phyloP scores from a whole-genome alignment of 306 rosid species.

The Lathyrus tuberosus region DNA sequence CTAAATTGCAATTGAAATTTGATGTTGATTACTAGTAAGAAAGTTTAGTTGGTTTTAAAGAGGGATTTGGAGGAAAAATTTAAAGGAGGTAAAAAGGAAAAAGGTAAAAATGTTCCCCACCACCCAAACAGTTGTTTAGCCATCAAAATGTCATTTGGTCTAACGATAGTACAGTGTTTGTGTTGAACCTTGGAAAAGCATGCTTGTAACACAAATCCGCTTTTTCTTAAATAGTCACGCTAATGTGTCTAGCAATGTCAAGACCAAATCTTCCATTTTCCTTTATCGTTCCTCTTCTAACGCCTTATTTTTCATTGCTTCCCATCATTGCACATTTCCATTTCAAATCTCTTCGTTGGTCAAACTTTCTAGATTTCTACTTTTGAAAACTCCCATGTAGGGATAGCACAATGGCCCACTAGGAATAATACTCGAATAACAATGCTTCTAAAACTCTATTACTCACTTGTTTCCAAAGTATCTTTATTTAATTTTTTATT shows the following conservation, averaged over 20 bases:
- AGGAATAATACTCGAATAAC: slow-evolving; percentile 12
- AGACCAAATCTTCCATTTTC: slow-evolving; percentile 43
- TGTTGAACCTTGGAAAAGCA: slow-evolving; percentile 43
- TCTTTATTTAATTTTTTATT: no score
- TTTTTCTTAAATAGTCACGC: slow-evolving; percentile 39
- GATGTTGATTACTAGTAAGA: slow-evolving; percentile 5
- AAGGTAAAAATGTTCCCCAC: slow-evolving; percentile 64
- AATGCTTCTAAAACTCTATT: no score
- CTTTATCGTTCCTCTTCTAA: slow-evolving; percentile 25
- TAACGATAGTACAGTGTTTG: slow-evolving; percentile 35
- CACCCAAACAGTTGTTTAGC: slow-evolving; percentile 65
- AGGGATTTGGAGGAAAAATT: slow-evolving; percentile 22
- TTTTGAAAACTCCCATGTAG: slow-evolving; percentile 45
- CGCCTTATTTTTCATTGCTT: slow-evolving; percentile 44
- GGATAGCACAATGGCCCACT: slow-evolving; percentile 28
- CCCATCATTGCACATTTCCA: slow-evolving; percentile 38
- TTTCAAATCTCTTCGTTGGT: slow-evolving; percentile 36
- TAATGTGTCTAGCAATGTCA: slow-evolving; percentile 38
- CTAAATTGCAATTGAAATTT: not conserved
- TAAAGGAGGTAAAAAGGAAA: slow-evolving; percentile 40
- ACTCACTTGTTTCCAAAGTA: no score
- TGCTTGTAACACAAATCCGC: slow-evolving; percentile 44
- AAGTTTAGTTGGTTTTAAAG: slow-evolving; percentile 50
- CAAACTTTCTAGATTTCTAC: slow-evolving; percentile 42
- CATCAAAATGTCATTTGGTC: slow-evolving; percentile 57